These are phyloP conservation scores for Neurospora terricola DNA, from an alignment of 495 filamentous ascomycete genomes.

Conservation along the genomic window DNA sequence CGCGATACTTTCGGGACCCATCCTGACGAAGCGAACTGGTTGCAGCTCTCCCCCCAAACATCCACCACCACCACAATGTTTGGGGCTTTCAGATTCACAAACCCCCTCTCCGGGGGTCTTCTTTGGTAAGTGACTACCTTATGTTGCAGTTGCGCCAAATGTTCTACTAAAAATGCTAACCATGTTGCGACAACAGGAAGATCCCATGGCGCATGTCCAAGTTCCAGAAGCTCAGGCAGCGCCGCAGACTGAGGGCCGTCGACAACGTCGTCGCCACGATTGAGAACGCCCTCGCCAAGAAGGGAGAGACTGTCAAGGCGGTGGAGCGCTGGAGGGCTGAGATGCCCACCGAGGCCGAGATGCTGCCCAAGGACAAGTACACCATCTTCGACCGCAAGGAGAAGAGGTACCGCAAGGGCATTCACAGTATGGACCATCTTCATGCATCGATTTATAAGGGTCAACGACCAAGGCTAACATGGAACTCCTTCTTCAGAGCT, in stretches of 20 bases:
- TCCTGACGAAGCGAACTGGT: neutral
- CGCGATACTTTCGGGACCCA: neutral
- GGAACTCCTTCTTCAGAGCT: constrained; percentile 45
- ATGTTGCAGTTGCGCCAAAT: neutral
- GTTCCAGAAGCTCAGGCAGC: constrained; percentile 83
- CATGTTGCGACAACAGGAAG: constrained; percentile 55
- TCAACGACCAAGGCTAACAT: constrained; percentile 11
- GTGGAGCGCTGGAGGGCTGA: constrained; percentile 83
- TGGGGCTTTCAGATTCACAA: constrained; percentile 70
- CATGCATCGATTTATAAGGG: neutral
- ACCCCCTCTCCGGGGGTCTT: constrained; percentile 66
- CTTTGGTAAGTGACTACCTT: constrained; percentile 57
- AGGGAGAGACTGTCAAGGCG: constrained; percentile 57
- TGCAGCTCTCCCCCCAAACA: constrained; percentile 3
- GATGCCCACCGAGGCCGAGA: constrained; percentile 94
- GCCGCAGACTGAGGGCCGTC: constrained; percentile 74
- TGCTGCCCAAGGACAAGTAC: constrained; percentile 95
- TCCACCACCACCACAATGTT: constrained; percentile 46
- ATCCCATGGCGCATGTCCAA: constrained; percentile 90
- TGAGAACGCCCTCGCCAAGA: constrained; percentile 61
- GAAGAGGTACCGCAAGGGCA: constrained; percentile 88
- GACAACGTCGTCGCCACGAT: constrained; percentile 73
- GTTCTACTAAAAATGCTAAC: neutral
- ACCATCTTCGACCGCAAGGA: constrained; percentile 95
- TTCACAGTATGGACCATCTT: constrained; percentile 68